Conservation (phyloP, 495 filamentous ascomycete species). For the Lichina pygmaea region DNA sequence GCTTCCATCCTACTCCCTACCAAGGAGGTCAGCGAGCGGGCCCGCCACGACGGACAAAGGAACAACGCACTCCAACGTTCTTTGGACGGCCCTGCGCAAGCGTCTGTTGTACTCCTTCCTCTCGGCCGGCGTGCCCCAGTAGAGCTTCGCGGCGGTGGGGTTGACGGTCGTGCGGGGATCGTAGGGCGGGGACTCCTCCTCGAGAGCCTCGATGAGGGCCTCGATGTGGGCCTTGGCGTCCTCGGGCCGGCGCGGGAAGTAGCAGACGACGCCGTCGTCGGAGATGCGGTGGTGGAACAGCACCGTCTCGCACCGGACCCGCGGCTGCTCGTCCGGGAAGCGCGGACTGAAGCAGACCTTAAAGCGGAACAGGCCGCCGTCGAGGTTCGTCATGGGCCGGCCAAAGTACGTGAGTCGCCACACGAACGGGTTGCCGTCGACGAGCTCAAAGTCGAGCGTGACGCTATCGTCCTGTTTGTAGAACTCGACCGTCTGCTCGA, state of each 20-base stretch:
- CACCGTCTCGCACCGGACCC: conserved; percentile 51
- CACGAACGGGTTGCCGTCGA: conserved; percentile 42
- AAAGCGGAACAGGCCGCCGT: conserved; percentile 73
- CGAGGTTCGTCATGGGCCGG: conserved; percentile 74
- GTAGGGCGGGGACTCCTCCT: conserved; percentile 68
- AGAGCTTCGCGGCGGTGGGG: conserved; percentile 61
- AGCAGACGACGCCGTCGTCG: conserved; percentile 52
- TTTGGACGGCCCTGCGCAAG: conserved; percentile 32
- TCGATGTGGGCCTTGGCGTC: conserved; percentile 69
- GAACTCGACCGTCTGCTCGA: conserved; percentile 51
- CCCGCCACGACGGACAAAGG: background rate
- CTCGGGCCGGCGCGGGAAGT: conserved; percentile 44
- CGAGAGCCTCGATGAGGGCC: conserved; percentile 55
- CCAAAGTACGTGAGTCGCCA: conserved; percentile 61
- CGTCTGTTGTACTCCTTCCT: conserved; percentile 63
- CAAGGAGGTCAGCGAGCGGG: too few species aligned
- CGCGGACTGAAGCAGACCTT: conserved; percentile 59
- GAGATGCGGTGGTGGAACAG: conserved; percentile 82
- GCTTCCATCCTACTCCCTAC: too few species aligned
- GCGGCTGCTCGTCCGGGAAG: conserved; percentile 78
- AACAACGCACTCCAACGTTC: conserved; percentile 21
- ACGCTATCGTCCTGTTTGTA: conserved; percentile 40
- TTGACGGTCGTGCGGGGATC: conserved; percentile 79
- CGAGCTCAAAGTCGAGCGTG: conserved; percentile 46
- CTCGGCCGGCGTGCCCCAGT: conserved; percentile 58